A percentile compares a stretch with the other conserved stretches of the same genome.
Conservation (phyloP, 305 asterid species). For the Plantago lanceolata region DNA sequence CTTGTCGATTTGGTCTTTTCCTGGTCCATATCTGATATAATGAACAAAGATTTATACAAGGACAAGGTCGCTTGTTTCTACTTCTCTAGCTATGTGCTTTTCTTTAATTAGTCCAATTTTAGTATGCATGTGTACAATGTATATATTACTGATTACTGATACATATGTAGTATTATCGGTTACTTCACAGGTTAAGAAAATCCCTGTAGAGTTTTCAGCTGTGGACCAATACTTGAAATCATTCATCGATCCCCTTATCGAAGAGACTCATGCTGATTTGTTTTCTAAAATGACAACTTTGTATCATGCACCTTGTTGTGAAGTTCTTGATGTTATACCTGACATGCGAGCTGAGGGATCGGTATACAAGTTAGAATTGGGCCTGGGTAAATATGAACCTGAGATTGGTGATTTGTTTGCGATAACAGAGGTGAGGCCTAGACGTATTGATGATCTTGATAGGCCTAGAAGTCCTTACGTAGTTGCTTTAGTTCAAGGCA, state of each 20-base stretch:
- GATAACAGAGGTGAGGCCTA: constrained; percentile 33
- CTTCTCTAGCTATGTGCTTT: too few relatives aligned
- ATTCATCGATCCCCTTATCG: constrained; percentile 34
- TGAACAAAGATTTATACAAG: constrained; percentile 37
- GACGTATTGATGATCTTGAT: constrained; percentile 31
- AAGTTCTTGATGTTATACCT: constrained; percentile 15
- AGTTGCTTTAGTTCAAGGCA: constrained; percentile 32
- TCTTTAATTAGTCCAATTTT: too few relatives aligned
- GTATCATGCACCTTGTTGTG: constrained; percentile 26
- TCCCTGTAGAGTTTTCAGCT: constrained; percentile 33
- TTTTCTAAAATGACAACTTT: constrained; percentile 26
- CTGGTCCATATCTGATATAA: constrained; percentile 41
- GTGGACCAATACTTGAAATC: constrained; percentile 32
- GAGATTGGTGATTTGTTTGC: constrained; percentile 36
- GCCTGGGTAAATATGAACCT: constrained; percentile 25
- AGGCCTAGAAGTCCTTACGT: constrained; percentile 26
- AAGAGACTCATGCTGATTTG: constrained; percentile 48
- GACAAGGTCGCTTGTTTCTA: constrained; percentile 25
- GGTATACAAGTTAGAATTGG: constrained; percentile 10
- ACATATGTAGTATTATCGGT: neutral
- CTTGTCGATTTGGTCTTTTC: constrained; percentile 34
- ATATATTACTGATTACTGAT: neutral
- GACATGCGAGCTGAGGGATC: constrained; percentile 15
- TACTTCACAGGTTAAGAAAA: constrained; percentile 30
- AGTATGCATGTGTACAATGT: too few relatives aligned